Evolutionary conservation across 306 rosid genomes (phyloP).

Genomic region (Cicer bijugum): DNA sequence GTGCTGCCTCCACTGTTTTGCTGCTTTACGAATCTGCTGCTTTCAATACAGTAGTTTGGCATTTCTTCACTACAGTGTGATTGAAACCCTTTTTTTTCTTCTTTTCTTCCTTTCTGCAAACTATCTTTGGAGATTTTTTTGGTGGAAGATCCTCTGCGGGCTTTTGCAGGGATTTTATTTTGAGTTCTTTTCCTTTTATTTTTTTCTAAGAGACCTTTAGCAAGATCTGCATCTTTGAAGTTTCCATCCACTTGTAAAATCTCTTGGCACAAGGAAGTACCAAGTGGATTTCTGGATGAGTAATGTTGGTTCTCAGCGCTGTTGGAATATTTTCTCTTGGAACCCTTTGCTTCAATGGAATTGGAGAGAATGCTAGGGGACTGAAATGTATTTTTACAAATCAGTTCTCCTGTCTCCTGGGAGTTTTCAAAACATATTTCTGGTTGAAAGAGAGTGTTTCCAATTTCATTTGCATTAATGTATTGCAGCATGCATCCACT

Average conservation of each 20-base stretch:
- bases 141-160: constrained; percentile 42
- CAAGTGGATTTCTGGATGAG: constrained; percentile 44
- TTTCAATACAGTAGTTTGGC: constrained; percentile 47
- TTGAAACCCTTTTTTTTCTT: constrained; percentile 41
- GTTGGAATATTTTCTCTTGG: constrained; percentile 55
- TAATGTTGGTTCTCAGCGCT: constrained; percentile 41
- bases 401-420: constrained; percentile 42
- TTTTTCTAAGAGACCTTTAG: constrained; percentile 42
- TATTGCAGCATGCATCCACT: constrained; percentile 50
- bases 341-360: constrained; percentile 51
- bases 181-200: constrained; percentile 58
- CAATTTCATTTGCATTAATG: constrained; percentile 41
- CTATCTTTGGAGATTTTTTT: constrained; percentile 44
- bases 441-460: constrained; percentile 48
- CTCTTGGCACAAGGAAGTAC: constrained; percentile 54
- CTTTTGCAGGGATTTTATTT: constrained; percentile 45
- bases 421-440: constrained; percentile 40
- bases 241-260: constrained; percentile 48
- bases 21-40: constrained; percentile 41
- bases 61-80: constrained; percentile 38
- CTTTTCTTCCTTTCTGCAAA: constrained; percentile 41
- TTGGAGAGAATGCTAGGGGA: constrained; percentile 45
- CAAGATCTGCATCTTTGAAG: constrained; percentile 43
- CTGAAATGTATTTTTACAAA: constrained; percentile 42
- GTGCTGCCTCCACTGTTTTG: constrained; percentile 37